A percentile compares a stretch with the other conserved stretches of the same genome.
These are phyloP conservation scores for Spathaspora passalidarum DNA, from an alignment of 805 yeast genomes.

Conservation along the genomic window DNA sequence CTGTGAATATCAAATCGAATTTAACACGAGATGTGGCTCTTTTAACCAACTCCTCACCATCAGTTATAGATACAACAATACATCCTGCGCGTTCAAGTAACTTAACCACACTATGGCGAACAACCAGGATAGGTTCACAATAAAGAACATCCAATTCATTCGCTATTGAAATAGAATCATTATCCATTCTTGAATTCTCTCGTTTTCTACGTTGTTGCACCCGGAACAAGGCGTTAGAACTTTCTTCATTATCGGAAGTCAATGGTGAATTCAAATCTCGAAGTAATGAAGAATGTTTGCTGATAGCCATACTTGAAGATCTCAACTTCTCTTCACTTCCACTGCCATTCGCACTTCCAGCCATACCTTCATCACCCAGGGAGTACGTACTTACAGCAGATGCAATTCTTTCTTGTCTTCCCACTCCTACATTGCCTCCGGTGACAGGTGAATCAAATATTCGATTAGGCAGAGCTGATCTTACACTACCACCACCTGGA, in stretches of 20 bases:
- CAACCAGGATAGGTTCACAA: conserved; percentile 85
- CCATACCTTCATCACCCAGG: conserved; percentile 27
- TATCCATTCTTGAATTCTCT: conserved; percentile 42
- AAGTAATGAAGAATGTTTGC: conserved; percentile 1
- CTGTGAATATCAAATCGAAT: conserved; percentile 81
- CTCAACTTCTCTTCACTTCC: conserved; percentile 4
- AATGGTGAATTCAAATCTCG: conserved; percentile 47
- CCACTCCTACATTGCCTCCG: neutral
- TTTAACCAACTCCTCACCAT: conserved; percentile 80
- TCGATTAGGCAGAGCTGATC: conserved; percentile 28
- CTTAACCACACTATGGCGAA: conserved; percentile 62
- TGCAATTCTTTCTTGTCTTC: conserved; percentile 30
- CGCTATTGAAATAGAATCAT: conserved; percentile 2
- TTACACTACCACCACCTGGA: conserved; percentile 2
- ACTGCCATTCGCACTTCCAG: neutral
- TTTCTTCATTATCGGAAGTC: conserved; percentile 67
- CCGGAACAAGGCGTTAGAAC: conserved; percentile 45
- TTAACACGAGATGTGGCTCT: conserved; percentile 79
- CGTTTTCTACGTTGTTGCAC: conserved; percentile 47
- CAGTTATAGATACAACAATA: conserved; percentile 69
- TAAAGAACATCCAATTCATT: conserved; percentile 62
- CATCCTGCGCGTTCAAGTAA: conserved; percentile 71
- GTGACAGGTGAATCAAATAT: conserved; percentile 13
- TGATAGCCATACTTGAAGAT: conserved; percentile 3
- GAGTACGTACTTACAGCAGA: conserved; percentile 29